Base-by-base conservation (phyloP, 2,329 filamentous ascomycete genomes). In the Cylindrodendrum hubeiense region DNA sequence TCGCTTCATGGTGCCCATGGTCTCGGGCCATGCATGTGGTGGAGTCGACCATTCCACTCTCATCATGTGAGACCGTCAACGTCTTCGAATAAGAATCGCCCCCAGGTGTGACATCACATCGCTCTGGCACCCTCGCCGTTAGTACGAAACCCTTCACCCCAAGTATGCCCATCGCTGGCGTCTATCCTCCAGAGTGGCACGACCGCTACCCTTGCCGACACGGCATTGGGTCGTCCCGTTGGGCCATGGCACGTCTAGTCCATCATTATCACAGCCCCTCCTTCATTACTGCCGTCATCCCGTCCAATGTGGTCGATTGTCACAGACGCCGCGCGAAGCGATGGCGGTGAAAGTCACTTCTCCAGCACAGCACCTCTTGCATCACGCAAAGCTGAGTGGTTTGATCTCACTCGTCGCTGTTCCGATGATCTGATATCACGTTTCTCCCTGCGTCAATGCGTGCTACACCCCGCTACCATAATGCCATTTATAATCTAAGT, bases 171-270 rank as follows among this genome's bases (percentile, higher is more conserved):
- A 54, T 46, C 50, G 19, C 28, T 33, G 59, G 63, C 63, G 59
- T 63, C 59, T 66, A 63, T 55, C 44, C n/a, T 47, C 39, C 43
- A 15, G 21, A 50, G 33, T 63, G 59, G 63, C 37, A 63, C 60
- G 63, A 66, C 60, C 12, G 47, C 39, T 51, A 57, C 50, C 50
- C 54, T 33, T 39, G 52, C 43, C 19, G 28, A 24, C 41, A 53
- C 47, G 51, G 58, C 53, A 62, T 57, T 65, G 58, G 52, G 52
- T 53, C 46, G 33, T 65, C 39, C 34, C 51, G 41, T 62, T 44
- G 37, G n/a, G 37, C 44, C 47, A 53, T 41, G 19, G 43, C 41
- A 19, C 44, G 56, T 37, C 43, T 53, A 8, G 39, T 50, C 30
- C 53, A 39, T 63, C 22, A 53, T 53, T n/a, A 55, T 50, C 59